Conservation (phyloP, 2,329 filamentous ascomycete species). For the Colletotrichum spaethianum region DNA sequence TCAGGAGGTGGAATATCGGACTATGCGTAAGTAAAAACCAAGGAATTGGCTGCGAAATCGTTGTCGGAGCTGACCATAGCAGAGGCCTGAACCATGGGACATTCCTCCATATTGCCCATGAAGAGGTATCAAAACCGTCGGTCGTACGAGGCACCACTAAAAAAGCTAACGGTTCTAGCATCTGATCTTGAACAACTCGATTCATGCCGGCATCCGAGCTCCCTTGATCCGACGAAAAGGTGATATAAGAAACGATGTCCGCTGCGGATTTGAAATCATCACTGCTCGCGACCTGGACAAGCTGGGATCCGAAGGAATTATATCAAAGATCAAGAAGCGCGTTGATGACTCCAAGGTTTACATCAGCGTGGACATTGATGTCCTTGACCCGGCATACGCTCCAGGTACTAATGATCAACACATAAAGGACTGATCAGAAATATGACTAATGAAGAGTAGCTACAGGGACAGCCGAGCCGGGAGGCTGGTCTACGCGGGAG, state of each 20-base stretch:
- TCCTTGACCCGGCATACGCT: slow-evolving; percentile 78
- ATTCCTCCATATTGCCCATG: slow-evolving; percentile 73
- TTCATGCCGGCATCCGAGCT: slow-evolving; percentile 74
- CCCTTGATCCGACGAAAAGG: slow-evolving; percentile 63
- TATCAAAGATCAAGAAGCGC: slow-evolving; percentile 72
- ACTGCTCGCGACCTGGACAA: slow-evolving; percentile 79
- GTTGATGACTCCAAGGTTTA: slow-evolving; percentile 72
- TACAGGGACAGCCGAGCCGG: slow-evolving; percentile 84
- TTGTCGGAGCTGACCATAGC: neutral
- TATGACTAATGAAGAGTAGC: slow-evolving; percentile 53
- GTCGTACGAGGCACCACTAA: neutral
- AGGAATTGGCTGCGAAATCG: neutral
- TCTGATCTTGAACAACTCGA: slow-evolving; percentile 69
- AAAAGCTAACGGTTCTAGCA: slow-evolving; percentile 49
- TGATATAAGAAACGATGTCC: slow-evolving; percentile 69
- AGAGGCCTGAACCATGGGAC: slow-evolving; percentile 73
- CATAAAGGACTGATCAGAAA: neutral
- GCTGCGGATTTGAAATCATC: slow-evolving; percentile 71
- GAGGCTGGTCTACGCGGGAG: slow-evolving; percentile 85
- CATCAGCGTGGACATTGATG: slow-evolving; percentile 84
- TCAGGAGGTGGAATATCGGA: slow-evolving; percentile 70
- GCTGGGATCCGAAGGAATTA: slow-evolving; percentile 74
- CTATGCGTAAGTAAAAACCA: slow-evolving; percentile 63
- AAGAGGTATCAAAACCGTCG: slow-evolving; percentile 58
- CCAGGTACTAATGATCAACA: slow-evolving; percentile 61